Evolutionary conservation across 208 protist genomes (phyloP).

Genomic region (Leishmania amazonensis): DNA sequence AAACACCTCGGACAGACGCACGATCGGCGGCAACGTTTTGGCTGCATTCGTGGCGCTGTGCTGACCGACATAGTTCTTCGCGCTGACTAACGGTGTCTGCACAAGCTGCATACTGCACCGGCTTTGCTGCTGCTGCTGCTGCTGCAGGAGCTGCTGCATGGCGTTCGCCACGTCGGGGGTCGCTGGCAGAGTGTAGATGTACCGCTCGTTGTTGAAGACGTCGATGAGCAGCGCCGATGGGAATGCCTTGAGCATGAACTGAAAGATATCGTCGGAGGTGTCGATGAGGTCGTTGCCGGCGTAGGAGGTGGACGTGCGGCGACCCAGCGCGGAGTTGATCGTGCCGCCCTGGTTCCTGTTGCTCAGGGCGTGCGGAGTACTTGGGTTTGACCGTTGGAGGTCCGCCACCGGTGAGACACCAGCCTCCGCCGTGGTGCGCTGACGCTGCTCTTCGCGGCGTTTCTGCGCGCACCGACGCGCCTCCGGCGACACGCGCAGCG

Average conservation of each 20-base stretch:
- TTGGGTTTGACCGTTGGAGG: not conserved
- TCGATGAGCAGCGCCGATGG: slow-evolving; percentile 44
- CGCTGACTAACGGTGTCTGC: not conserved
- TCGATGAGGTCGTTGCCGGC: slow-evolving; percentile 34
- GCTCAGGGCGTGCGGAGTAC: not conserved
- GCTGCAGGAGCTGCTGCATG: slow-evolving; percentile 30
- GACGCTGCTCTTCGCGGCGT: not conserved
- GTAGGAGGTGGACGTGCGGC: slow-evolving; percentile 28
- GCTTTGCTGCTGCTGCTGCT: slow-evolving; percentile 15
- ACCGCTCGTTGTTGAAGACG: slow-evolving; percentile 44
- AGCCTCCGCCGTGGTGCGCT: not conserved
- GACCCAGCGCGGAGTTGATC: not conserved
- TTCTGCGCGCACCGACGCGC: slow-evolving; percentile 7
- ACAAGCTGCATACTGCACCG: slow-evolving; percentile 13
- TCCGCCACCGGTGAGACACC: not conserved
- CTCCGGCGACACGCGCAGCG: slow-evolving; percentile 38
- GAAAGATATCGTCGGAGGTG: slow-evolving; percentile 26
- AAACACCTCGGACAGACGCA: slow-evolving; percentile 54
- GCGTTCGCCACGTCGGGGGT: slow-evolving; percentile 28
- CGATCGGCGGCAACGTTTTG: slow-evolving; percentile 1
- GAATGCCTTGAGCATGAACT: slow-evolving; percentile 41
- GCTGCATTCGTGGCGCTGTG: not conserved
- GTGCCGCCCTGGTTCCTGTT: not conserved
- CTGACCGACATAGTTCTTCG: not conserved
- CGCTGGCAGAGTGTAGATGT: slow-evolving; percentile 40